Conservation (phyloP, 768 basidiomycete species). For the Myochromella boudieri region DNA sequence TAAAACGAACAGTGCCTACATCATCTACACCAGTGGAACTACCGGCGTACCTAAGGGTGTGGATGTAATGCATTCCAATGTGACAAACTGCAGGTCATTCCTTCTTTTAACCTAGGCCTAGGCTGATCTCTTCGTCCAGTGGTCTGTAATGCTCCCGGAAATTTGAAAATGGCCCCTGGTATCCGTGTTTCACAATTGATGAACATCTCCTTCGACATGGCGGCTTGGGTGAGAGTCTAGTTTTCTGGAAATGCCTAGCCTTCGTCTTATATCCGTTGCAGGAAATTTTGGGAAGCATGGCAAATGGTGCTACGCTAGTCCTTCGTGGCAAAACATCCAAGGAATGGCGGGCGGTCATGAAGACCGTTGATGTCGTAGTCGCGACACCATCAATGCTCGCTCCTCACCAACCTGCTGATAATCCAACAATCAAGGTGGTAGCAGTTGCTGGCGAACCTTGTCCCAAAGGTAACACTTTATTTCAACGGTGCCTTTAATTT, state of each 20-base stretch:
- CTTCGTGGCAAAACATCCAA: conserved; percentile 48
- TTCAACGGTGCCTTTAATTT: background rate
- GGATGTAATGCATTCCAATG: conserved; percentile 53
- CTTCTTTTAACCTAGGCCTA: background rate
- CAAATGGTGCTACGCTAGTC: conserved; percentile 50
- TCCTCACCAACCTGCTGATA: background rate
- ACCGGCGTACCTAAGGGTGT: conserved; percentile 61
- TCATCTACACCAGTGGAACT: conserved; percentile 62
- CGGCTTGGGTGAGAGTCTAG: conserved; percentile 45
- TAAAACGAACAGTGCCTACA: conserved; percentile 47
- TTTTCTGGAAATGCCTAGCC: conserved; percentile 24
- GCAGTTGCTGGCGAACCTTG: conserved; percentile 30
- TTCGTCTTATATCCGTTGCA: conserved; percentile 38
- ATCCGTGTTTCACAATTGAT: conserved; percentile 56
- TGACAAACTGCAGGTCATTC: conserved; percentile 52
- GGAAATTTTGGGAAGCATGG: conserved; percentile 51
- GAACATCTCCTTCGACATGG: conserved; percentile 67
- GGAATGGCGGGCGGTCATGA: conserved; percentile 48
- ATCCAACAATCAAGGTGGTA: background rate
- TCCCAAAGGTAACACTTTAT: conserved; percentile 36
- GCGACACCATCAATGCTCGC: conserved; percentile 50
- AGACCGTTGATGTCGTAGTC: conserved; percentile 51
- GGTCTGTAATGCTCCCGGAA: conserved; percentile 45
- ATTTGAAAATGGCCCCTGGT: conserved; percentile 53
- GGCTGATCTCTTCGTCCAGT: conserved; percentile 18